Conservation (phyloP, 139 green algal species). For the Edaphochlamys debaryana region DNA sequence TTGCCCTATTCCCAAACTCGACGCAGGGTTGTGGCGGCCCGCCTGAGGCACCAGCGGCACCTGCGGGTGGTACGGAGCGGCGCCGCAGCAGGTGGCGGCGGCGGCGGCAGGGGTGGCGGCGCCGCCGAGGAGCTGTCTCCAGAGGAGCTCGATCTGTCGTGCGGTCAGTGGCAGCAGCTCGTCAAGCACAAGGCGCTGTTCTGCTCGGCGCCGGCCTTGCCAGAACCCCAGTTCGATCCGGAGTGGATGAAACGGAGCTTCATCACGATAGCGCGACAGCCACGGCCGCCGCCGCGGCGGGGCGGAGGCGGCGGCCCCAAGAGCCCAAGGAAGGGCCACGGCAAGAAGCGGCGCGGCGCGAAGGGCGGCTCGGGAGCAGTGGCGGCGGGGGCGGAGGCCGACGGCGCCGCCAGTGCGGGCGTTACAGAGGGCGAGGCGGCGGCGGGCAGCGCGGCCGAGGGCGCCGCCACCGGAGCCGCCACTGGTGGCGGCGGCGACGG, state of each 20-base stretch:
- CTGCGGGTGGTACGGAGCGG: background rate
- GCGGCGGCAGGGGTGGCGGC: background rate
- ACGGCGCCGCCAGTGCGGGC: no score
- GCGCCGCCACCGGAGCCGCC: no score
- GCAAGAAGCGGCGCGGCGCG: no score
- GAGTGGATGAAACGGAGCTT: conserved; percentile 22
- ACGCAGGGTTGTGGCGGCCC: conserved; percentile 17
- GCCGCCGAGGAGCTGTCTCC: background rate
- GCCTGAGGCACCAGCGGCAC: conserved; percentile 5
- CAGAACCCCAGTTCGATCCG: conserved; percentile 15
- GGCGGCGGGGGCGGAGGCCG: no score
- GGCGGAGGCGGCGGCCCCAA: no score
- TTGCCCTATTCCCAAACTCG: no score
- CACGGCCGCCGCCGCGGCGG: background rate
- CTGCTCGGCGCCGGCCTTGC: conserved; percentile 28
- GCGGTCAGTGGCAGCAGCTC: conserved; percentile 28
- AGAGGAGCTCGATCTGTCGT: background rate
- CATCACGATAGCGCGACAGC: conserved; percentile 14
- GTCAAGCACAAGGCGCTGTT: conserved; percentile 10
- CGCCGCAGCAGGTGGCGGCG: background rate
- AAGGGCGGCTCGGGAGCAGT: no score
- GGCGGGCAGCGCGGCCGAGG: no score
- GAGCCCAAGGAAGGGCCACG: no score
- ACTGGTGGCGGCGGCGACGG: no score
- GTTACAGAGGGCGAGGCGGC: no score